phyloP scores from a whole-genome alignment of 305 asterid genomes.

The Fraxinus velutina region DNA sequence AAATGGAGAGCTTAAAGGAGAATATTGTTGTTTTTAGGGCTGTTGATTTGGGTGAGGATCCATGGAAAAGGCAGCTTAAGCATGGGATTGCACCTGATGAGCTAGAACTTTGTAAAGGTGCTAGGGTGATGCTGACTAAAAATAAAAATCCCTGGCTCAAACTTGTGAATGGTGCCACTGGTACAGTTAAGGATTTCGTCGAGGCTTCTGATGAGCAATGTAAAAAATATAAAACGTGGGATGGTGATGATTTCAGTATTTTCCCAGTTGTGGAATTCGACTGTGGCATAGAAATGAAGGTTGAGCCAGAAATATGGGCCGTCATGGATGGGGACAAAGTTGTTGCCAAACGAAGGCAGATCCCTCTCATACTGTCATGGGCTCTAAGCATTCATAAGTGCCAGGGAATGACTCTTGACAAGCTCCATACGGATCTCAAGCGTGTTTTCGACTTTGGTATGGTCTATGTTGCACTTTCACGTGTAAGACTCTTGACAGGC shows the following conservation, averaged over 20 bases:
- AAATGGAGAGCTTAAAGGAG: conserved; percentile 37
- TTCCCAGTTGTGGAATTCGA: conserved; percentile 73
- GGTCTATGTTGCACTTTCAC: conserved; percentile 81
- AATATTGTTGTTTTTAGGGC: conserved; percentile 45
- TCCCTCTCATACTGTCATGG: conserved; percentile 76
- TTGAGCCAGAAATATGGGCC: conserved; percentile 54
- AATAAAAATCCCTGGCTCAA: conserved; percentile 39
- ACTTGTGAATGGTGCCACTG: conserved; percentile 78
- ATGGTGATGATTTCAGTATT: conserved; percentile 38
- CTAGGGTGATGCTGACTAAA: conserved; percentile 65
- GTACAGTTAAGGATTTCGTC: conserved; percentile 45
- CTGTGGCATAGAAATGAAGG: conserved; percentile 43
- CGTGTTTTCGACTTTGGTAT: conserved; percentile 70
- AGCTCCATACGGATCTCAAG: conserved; percentile 53
- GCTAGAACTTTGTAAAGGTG: conserved; percentile 65
- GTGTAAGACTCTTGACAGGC: conserved; percentile 58
- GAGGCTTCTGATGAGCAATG: conserved; percentile 18
- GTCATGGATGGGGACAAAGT: conserved; percentile 52
- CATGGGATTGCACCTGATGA: conserved; percentile 60
- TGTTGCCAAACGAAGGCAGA: conserved; percentile 58
- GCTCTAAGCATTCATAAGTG: conserved; percentile 82
- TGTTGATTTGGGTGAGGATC: conserved; percentile 47
- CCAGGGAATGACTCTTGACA: conserved; percentile 74
- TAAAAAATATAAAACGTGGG: conserved; percentile 31
- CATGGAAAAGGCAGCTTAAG: conserved; percentile 51